Evolutionary conservation across 345 rosid genomes (phyloP).

Genomic region (Lepidium africanum): DNA sequence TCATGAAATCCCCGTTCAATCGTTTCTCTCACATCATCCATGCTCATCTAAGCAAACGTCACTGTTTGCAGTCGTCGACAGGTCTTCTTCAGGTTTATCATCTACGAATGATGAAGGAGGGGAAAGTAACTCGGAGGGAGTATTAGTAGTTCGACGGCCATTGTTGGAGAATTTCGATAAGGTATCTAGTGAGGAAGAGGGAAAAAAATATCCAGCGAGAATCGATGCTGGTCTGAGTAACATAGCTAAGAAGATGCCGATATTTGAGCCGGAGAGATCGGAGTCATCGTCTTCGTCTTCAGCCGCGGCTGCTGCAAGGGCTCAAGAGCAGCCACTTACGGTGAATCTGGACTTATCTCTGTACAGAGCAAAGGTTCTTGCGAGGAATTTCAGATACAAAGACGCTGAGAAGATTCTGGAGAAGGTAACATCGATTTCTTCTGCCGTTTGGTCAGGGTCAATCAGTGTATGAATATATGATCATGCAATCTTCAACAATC

Average conservation of each 20-base stretch:
- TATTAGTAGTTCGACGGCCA: conserved; percentile 65
- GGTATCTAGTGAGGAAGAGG: conserved; percentile 26
- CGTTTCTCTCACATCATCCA: conserved; percentile 22
- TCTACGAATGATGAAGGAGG: conserved; percentile 8
- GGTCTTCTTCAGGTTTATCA: conserved; percentile 13
- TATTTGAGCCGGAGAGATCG: conserved; percentile 77
- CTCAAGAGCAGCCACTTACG: conserved; percentile 50
- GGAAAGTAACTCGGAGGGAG: conserved; percentile 22
- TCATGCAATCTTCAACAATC: not conserved
- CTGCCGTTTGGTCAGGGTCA: not conserved
- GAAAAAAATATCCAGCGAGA: conserved; percentile 29
- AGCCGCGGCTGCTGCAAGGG: conserved; percentile 26
- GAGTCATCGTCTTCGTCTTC: conserved; percentile 29
- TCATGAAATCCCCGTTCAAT: conserved; percentile 15
- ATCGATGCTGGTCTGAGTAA: conserved; percentile 54
- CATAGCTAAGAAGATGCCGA: conserved; percentile 79
- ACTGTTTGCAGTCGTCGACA: conserved; percentile 34
- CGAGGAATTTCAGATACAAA: conserved; percentile 42
- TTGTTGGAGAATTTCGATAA: conserved; percentile 43
- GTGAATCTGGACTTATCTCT: conserved; percentile 84
- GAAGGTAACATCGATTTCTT: conserved; percentile 44
- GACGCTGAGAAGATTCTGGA: conserved; percentile 68
- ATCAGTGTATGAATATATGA: not conserved
- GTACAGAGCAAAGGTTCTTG: conserved; percentile 66
- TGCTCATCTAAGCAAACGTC: conserved; percentile 15